These are phyloP conservation scores for Williopsis jadinii DNA, from an alignment of 1,139 yeast species.

Conservation along the genomic window DNA sequence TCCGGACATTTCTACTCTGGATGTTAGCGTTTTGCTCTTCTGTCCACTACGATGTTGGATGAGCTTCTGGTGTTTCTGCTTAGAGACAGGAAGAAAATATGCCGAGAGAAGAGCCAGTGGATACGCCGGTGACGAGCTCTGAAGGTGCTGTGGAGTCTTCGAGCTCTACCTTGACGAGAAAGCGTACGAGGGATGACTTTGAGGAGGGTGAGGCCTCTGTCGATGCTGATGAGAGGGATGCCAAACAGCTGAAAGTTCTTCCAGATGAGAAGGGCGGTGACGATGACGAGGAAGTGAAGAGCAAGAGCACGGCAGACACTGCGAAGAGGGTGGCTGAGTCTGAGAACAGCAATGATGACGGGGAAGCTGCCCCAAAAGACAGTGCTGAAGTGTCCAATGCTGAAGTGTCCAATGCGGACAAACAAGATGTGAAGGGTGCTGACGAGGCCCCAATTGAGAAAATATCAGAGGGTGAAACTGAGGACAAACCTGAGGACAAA, in stretches of 20 bases:
- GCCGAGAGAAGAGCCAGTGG: conserved; percentile 2
- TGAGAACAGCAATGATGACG: conserved; percentile 60
- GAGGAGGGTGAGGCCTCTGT: conserved; percentile 11
- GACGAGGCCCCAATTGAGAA: conserved; percentile 16
- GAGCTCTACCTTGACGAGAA: conserved; percentile 10
- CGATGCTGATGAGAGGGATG: conserved; percentile 12
- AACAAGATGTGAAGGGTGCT: conserved; percentile 18
- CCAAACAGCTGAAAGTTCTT: conserved; percentile 15
- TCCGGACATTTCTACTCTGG: too few relatives aligned
- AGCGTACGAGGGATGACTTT: conserved; percentile 22
- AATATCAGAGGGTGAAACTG: conserved; percentile 9
- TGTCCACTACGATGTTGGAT: too few relatives aligned
- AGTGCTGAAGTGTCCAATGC: conserved; percentile 35
- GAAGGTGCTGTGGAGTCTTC: neutral
- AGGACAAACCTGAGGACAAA: conserved; percentile 30
- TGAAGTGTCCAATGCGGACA: conserved; percentile 28
- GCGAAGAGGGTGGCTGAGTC: conserved; percentile 38
- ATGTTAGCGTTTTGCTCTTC: too few relatives aligned
- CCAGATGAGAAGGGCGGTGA: neutral
- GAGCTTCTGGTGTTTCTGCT: too few relatives aligned
- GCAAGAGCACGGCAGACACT: neutral
- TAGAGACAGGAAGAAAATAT: neutral
- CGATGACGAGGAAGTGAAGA: conserved; percentile 1
- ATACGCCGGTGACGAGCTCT: neutral
- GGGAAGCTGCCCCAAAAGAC: too few relatives aligned